phyloP scores from a whole-genome alignment of 495 filamentous ascomycete genomes.

The Penicillium tannophilum region DNA sequence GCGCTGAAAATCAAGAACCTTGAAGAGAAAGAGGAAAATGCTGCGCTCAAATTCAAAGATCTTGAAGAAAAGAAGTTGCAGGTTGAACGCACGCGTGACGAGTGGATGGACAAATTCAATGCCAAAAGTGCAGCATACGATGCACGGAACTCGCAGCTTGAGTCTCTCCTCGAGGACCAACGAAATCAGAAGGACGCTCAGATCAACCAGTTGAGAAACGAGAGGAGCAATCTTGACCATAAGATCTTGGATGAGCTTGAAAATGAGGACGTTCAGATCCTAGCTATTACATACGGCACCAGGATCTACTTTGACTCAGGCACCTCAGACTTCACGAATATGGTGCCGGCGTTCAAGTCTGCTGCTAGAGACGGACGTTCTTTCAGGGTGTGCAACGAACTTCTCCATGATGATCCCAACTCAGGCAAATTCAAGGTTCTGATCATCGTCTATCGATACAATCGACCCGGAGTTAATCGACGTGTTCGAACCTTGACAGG shows the following conservation, averaged over 20 bases:
- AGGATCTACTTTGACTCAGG: neutral
- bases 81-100: neutral
- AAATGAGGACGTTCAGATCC: neutral
- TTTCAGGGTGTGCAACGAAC: neutral
- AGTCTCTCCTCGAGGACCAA: neutral
- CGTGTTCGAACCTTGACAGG: conserved; percentile 1
- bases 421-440: neutral
- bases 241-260: neutral
- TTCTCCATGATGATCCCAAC: neutral
- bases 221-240: too few species aligned
- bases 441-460: conserved; percentile 1
- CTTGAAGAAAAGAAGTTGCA: neutral
- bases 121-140: neutral
- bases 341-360: neutral
- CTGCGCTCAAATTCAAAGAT: too few species aligned
- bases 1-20: neutral
- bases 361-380: neutral
- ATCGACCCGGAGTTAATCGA: neutral
- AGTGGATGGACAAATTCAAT: neutral
- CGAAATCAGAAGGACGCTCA: too few species aligned
- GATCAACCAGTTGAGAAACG: too few species aligned
- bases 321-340: neutral
- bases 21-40: too few species aligned
- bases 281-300: neutral
- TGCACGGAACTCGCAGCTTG: neutral